Percentiles rank a stretch among this genome's conserved stretches.
phyloP scores from a whole-genome alignment of 2,329 filamentous ascomycete species.

The Pseudonectria buxi region DNA sequence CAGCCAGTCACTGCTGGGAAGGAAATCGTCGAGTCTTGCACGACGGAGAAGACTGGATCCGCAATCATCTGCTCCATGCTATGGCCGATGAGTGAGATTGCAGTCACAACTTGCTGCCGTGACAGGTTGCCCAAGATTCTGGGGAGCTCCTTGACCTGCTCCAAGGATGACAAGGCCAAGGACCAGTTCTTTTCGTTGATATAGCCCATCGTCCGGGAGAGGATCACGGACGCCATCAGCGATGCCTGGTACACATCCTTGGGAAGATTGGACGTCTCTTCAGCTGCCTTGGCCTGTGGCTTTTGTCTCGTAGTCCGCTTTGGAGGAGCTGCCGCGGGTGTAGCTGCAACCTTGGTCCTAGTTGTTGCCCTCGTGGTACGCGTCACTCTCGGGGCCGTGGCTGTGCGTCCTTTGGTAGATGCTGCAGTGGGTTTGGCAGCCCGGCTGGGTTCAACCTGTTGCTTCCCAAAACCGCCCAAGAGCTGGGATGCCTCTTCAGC shows the following conservation, averaged over 20 bases:
- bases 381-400: constrained; percentile 19
- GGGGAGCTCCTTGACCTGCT: constrained; percentile 39
- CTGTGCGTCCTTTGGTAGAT: constrained; percentile 10
- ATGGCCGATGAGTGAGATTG: constrained; percentile 60
- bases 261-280: constrained; percentile 14
- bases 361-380: constrained; percentile 17
- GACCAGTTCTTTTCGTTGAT: constrained; percentile 49
- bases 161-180: constrained; percentile 49
- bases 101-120: constrained; percentile 55
- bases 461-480: constrained; percentile 22
- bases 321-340: constrained; percentile 7
- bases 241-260: constrained; percentile 31
- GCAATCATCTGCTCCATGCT: constrained; percentile 66
- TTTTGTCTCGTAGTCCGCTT: constrained; percentile 18
- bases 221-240: constrained; percentile 28
- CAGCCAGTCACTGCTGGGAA: constrained; percentile 60
- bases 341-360: constrained; percentile 14
- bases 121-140: constrained; percentile 33
- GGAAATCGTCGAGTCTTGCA: constrained; percentile 89
- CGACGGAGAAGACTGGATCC: constrained; percentile 79
- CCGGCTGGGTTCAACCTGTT: constrained; percentile 4
- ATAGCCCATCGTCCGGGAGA: constrained; percentile 36
- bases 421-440: constrained; percentile 5
- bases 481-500: constrained; percentile 42
- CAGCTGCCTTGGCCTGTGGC: constrained; percentile 14